phyloP scores from a whole-genome alignment of 176 grass and related monocot species.

The Elaeis guineensis region DNA sequence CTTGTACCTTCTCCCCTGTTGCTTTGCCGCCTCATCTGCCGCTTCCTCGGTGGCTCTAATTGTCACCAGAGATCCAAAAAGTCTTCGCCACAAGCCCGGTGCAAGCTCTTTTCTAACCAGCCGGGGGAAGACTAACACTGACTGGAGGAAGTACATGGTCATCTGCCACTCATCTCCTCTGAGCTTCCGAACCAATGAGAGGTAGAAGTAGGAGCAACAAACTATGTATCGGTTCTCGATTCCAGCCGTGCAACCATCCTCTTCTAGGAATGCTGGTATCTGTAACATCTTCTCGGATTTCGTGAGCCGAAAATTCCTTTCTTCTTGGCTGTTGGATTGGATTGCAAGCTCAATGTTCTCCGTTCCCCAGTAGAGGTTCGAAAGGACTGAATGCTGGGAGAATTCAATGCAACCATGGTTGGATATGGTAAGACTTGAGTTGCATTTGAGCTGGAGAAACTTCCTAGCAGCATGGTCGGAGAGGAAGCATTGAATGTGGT shows the following conservation, averaged over 20 bases:
- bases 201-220: conserved; percentile 87
- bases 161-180: conserved; percentile 79
- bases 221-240: conserved; percentile 57
- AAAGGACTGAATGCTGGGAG: conserved; percentile 40
- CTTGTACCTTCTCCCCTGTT: conserved; percentile 63
- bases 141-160: conserved; percentile 82
- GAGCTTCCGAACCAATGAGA: conserved; percentile 51
- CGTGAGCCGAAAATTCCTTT: conserved; percentile 13
- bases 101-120: conserved; percentile 45
- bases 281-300: conserved; percentile 65
- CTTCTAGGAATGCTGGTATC: conserved; percentile 62
- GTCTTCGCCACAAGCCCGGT: conserved; percentile 51
- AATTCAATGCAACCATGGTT: conserved; percentile 3
- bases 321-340: not conserved
- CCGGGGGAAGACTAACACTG: conserved; percentile 36
- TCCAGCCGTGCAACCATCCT: conserved; percentile 58
- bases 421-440: conserved; percentile 15
- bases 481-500: conserved; percentile 47
- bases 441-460: conserved; percentile 23
- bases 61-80: conserved; percentile 31
- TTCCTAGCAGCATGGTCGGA: conserved; percentile 29
- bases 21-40: conserved; percentile 36
- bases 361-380: conserved; percentile 46
- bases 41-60: conserved; percentile 11
- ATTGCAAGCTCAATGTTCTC: conserved; percentile 29